Evolutionary conservation across 2,329 filamentous ascomycete genomes (phyloP), one percentile per base, ranked within the genome.

Genomic region (Claviceps fusiformis): DNA sequence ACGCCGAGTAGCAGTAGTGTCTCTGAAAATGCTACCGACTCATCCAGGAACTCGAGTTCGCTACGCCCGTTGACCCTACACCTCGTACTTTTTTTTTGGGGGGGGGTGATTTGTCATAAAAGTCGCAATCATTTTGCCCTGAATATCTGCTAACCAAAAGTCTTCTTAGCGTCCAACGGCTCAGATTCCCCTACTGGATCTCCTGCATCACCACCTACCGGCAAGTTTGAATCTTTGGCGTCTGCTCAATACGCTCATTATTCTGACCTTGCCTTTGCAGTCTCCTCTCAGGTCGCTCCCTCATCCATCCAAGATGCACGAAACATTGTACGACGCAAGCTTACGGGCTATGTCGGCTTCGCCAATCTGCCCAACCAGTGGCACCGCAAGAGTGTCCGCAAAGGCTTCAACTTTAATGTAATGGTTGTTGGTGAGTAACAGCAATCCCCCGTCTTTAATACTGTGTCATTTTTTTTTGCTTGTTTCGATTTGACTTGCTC

Each of bases 391-490:
- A 96, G 91, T 83, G 93, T 98, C 67, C 89, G 93, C 70, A 98
- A 98, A 76, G 93, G 93, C 59, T 98, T 98, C 83, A 98, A 97
- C 82, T 98, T 98, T 81, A 98, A 98, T 71, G 93, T 98, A 64
- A 98, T 98, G 93, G 93, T 98, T 74, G 93, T 98, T 75, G 93
- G 93, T 97, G 80, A 69, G 91, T 85, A 35, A 7, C 17, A n/a
- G 10, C 39, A 31, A 31, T 33, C 17, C 8, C 4, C 11, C 11
- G 8, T 37, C 10, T n/a, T n/a, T n/a, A n/a, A n/a, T 46, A 17
- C 29, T n/a, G 29, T 24, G 15, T 11, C 41, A 53, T 46, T 33
- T 8, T 0, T 27, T 4, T 35, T 46, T 10, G 11, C n/a, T 24
- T 27, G 24, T 29, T 43, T 27, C 19, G 5, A 24, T 3, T 43